A percentile compares a stretch with the other conserved stretches of the same genome.
phyloP scores from a whole-genome alignment of 495 filamentous ascomycete species.

The Lophiotrema nucula region DNA sequence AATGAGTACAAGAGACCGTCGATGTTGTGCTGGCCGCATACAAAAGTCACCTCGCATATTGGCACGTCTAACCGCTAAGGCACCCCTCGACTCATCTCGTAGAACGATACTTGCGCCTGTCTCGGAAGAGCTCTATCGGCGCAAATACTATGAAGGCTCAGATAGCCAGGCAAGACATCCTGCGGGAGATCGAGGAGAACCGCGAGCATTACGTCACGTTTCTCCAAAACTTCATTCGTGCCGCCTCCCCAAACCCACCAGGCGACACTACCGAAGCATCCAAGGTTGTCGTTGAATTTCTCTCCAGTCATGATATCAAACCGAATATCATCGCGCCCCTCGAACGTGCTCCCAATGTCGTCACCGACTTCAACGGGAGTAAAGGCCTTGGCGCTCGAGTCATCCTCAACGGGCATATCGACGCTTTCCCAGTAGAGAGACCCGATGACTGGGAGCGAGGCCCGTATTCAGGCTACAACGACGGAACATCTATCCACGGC shows the following conservation, averaged over 20 bases:
- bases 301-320: slow-evolving; percentile 6
- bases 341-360: slow-evolving; percentile 14
- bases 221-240: slow-evolving; percentile 19
- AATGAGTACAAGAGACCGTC: too few species aligned
- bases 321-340: slow-evolving; percentile 13
- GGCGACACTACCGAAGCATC: slow-evolving; percentile 23
- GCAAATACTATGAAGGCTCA: too few species aligned
- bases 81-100: too few species aligned
- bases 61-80: too few species aligned
- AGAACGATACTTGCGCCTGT: too few species aligned
- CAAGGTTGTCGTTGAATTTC: slow-evolving; percentile 1
- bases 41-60: too few species aligned
- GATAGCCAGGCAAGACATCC: slow-evolving; percentile 2
- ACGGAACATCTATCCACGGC: slow-evolving; percentile 21
- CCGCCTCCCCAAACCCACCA: slow-evolving; percentile 24
- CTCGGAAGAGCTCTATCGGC: too few species aligned
- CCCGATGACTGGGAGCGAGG: slow-evolving; percentile 24
- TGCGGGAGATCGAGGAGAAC: slow-evolving; percentile 11
- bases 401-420: slow-evolving; percentile 23
- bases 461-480: slow-evolving; percentile 27
- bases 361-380: slow-evolving; percentile 5
- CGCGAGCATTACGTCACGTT: slow-evolving; percentile 9
- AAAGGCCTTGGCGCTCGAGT: neutral
- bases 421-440: slow-evolving; percentile 10
- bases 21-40: too few species aligned